Evolutionary conservation across 176 grass and related monocot species (phyloP), one percentile per base, ranked within the genome.

Genomic region (Aegilops sharonensis): DNA sequence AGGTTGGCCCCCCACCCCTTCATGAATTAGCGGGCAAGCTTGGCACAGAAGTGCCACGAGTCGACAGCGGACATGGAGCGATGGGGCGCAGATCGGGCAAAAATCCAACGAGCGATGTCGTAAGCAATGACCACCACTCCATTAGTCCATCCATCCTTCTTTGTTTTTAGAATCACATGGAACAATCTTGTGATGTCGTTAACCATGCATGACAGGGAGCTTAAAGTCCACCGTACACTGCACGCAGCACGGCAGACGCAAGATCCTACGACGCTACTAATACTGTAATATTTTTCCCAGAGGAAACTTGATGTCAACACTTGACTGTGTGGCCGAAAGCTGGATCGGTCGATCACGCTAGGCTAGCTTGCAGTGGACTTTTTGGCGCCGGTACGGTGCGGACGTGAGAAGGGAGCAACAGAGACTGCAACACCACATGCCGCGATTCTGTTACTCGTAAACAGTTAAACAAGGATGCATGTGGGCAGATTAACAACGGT

Each of bases 341-440:
- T 21, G 5, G 50, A 18, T 54, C 0, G 50, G 6, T 6, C 14
- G 34, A 82, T 77, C 78, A 23, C 36, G 21, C n/a, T 65, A 17
- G 5, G 21, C n/a, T 65, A 17, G 5, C 15, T 84, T 80, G 75
- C 0, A 84, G 36, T 72, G 37, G 87, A 67, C 31, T 79, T 83
- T 83, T 71, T 56, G 9, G 18, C 52, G 30, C 20, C 35, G 50
- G 29, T 29, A 10, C 37, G 6, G 29, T 29, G 14, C 37, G 6
- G 50, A 7, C 14, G 48, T 15, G 47, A 50, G 4, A 13, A 50
- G 47, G 64, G 50, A 69, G 24, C 75, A 87, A 37, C 75, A 91
- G 60, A 61, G n/a, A 65, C 75, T 90, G 85, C 21, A 84, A 79
- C 5, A 2, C 76, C 89, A 87, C 80, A 66, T 87, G 89, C 43